These are phyloP conservation scores for Irpex sp. DNA, from an alignment of 1,284 basidiomycete species.

Conservation along the genomic window DNA sequence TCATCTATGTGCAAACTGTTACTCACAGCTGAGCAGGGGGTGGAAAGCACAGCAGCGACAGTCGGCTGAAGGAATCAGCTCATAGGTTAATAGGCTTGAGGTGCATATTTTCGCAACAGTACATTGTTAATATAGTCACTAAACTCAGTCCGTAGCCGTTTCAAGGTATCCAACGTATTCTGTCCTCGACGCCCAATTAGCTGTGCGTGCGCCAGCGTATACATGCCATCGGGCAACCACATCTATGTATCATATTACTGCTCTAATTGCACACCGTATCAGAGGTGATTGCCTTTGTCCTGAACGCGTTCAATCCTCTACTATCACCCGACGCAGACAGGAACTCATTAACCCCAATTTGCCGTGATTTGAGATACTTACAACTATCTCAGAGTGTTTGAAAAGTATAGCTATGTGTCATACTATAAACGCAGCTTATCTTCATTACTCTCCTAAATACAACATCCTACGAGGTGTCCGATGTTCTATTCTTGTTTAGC, in stretches of 20 bases:
- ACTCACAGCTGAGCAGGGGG: conserved; percentile 68
- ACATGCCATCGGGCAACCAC: neutral
- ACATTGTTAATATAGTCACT: no score
- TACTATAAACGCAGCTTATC: no score
- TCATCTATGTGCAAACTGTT: conserved; percentile 86
- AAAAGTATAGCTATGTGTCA: no score
- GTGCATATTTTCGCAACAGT: neutral
- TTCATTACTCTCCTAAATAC: no score
- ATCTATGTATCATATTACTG: neutral
- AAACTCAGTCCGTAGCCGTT: no score
- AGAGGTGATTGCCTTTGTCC: neutral
- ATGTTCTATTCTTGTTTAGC: neutral
- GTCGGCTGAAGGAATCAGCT: conserved; percentile 1
- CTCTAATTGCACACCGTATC: neutral
- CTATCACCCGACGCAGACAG: neutral
- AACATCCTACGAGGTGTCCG: neutral
- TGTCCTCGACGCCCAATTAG: no score
- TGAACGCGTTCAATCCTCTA: neutral
- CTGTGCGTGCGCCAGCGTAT: neutral
- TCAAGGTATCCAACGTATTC: no score
- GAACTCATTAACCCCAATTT: neutral
- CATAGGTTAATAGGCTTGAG: neutral
- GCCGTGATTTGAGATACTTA: neutral
- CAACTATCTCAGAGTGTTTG: no score
- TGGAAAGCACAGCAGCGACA: conserved; percentile 47